Evolutionary conservation across 2,329 filamentous ascomycete species (phyloP).

Genomic region (Niveomyces coronatus): DNA sequence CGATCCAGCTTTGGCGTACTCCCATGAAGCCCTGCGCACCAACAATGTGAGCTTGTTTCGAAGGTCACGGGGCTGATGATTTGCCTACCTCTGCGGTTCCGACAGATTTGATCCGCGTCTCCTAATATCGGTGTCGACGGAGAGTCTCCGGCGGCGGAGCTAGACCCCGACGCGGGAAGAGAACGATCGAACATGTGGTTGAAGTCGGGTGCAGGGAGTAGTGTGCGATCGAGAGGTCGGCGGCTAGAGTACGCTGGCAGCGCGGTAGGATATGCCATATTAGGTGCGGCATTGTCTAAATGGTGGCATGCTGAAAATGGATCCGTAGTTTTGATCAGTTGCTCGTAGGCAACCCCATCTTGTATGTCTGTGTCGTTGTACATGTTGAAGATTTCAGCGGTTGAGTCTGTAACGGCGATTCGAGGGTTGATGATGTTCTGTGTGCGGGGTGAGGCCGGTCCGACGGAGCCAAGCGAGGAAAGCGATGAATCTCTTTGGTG

Average conservation of each 20-base stretch:
- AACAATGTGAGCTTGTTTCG: constrained; percentile 48
- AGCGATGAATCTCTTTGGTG: constrained; percentile 53
- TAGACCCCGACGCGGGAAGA: constrained; percentile 47
- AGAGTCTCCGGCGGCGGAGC: constrained; percentile 47
- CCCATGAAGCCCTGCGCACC: constrained; percentile 44
- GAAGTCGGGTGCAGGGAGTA: constrained; percentile 38
- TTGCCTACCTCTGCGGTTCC: constrained; percentile 44
- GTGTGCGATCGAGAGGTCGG: constrained; percentile 28
- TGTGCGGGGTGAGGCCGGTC: constrained; percentile 49
- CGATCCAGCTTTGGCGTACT: constrained; percentile 67
- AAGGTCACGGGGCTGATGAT: not conserved
- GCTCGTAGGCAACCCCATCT: constrained; percentile 31
- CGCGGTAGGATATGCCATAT: constrained; percentile 31
- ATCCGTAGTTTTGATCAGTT: constrained; percentile 35
- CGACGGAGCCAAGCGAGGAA: constrained; percentile 49
- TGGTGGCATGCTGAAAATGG: constrained; percentile 33
- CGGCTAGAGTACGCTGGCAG: constrained; percentile 26
- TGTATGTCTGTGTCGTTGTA: constrained; percentile 16
- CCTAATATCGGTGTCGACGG: constrained; percentile 44
- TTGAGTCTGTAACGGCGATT: constrained; percentile 42
- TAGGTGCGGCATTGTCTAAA: constrained; percentile 26
- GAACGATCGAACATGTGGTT: constrained; percentile 31
- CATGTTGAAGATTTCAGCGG: constrained; percentile 35
- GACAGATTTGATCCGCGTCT: constrained; percentile 38
- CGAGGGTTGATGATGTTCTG: constrained; percentile 47